These are phyloP conservation scores for Diaporthe sp. DNA, from an alignment of 2,329 filamentous ascomycete species.

Conservation along the genomic window DNA sequence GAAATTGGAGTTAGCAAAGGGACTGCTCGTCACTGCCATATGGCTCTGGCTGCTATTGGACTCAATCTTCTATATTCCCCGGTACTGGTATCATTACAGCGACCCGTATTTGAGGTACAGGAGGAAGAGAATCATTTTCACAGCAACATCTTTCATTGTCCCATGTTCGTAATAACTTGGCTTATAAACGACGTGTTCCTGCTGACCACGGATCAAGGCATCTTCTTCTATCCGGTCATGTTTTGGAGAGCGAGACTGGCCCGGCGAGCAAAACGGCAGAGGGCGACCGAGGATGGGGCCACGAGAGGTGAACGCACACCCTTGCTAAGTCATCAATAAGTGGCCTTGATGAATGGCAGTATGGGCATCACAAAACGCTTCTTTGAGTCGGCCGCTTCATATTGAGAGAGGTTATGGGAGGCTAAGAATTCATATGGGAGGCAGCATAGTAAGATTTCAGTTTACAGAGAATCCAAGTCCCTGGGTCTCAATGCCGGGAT, in stretches of 20 bases:
- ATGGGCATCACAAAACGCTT: neutral
- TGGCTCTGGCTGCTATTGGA: neutral
- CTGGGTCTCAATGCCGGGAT: too few relatives aligned
- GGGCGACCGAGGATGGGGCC: too few relatives aligned
- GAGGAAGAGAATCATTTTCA: neutral
- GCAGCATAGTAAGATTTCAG: neutral
- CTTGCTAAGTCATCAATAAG: neutral
- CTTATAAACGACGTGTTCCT: neutral
- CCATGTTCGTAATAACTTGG: neutral
- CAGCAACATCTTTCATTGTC: neutral
- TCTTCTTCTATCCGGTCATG: neutral
- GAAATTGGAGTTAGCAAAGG: neutral
- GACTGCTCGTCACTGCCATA: neutral
- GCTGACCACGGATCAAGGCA: neutral
- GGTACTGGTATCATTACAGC: rapidly evolving
- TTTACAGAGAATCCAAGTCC: too few relatives aligned
- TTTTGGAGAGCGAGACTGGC: neutral
- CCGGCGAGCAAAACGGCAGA: neutral
- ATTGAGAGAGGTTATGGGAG: too few relatives aligned
- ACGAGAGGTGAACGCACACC: neutral
- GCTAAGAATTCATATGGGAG: too few relatives aligned
- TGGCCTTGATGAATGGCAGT: too few relatives aligned
- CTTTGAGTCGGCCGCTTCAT: too few relatives aligned
- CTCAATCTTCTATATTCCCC: neutral
- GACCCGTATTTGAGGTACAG: neutral